Evolutionary conservation across 305 asterid genomes (phyloP), one percentile per base, ranked within the genome.

Genomic region (Fraxinus paxiana): DNA sequence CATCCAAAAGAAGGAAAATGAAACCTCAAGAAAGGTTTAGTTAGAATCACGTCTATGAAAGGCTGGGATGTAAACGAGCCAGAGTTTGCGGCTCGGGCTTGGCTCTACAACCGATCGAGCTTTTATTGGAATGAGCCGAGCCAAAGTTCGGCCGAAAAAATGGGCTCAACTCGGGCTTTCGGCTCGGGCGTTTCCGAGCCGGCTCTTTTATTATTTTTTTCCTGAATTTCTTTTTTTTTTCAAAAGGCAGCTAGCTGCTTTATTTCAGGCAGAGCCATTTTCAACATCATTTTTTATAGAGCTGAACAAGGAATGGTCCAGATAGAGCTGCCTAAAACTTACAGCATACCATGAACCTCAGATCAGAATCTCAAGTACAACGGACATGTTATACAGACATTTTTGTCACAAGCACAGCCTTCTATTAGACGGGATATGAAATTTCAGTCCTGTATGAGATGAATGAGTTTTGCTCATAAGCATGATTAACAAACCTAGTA

Each of bases 261-360:
- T 59, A 22, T 59, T 59, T 59, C n/a, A 78, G 76, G 54, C 74
- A 59, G 30, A 46, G 28, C 33, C 78, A 76, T 77, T 77, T n/a
- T 41, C 31, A 20, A 28, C 51, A 76, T 79, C 81, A 75, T 35
- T 80, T 74, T 76, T 33, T 75, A 6, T 1, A 72, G 5, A 20
- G 31, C 70, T 46, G 37, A 79, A 51, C 37, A 17, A 75, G 31
- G 73, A 73, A 59, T 13, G 59, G 33, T 51, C 63, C 83, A 80
- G 28, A 75, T 63, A 17, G 34, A 51, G 24, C 15, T 38, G 78
- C 80, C 41, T 61, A 79, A 70, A 43, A 31, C 5, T 61, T 61
- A 20, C 31, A 61, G 30, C 24, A 61, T 9, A 20, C 31, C 70
- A 20, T 20, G 70, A 9, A 61, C 70, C 71, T 63, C 71, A 0